Evolutionary conservation across 2,329 filamentous ascomycete genomes (phyloP), one percentile per base, ranked within the genome.

Genomic region (Coleophoma crateriformis): DNA sequence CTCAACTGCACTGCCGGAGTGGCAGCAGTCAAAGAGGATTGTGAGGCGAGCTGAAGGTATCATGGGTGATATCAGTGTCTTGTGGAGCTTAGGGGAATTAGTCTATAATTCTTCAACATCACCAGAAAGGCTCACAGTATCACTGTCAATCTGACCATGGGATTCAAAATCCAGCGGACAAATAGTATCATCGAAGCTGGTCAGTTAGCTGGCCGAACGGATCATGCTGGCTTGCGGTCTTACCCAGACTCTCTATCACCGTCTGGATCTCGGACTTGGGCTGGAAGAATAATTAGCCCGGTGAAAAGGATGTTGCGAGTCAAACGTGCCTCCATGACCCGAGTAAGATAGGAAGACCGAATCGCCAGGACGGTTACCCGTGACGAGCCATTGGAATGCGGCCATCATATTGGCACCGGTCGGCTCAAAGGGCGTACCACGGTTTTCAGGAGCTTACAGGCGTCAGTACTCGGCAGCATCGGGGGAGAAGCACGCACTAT

Each of bases 31-130:
- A 63, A 85, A 85, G 56, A 85, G 84, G 58, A 79, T 79, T 2
- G 81, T 85, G 42, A 85, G 68, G 72, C 92, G 85, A 20, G 96
- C 91, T 61, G 92, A 92, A 1, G 88, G 77, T 58, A 81, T 79
- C 11, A 97, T 76, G 2, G 88, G 78, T 47, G 76, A 76, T 43
- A 97, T 91, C 69, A 90, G 82, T 60, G 84, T 81, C 57, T 76
- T 73, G 67, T 91, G 87, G n/a, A 39, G 37, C 37, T 27, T 39
- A 13, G 3, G 15, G n/a, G 4, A 39, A 15, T 15, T 39, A 11
- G n/a, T 14, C 13, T 15, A 17, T 14, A 4, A 15, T 15, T 39
- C 19, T 19, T 39, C n/a, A 39, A 10, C 19, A 15, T 2, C n/a
- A 5, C n/a, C 68, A 67, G 68, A 67, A 4, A 77, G 48, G 39